Evolutionary conservation across 805 yeast genomes (phyloP).

Genomic region (Zygoascus bituminiphila): DNA sequence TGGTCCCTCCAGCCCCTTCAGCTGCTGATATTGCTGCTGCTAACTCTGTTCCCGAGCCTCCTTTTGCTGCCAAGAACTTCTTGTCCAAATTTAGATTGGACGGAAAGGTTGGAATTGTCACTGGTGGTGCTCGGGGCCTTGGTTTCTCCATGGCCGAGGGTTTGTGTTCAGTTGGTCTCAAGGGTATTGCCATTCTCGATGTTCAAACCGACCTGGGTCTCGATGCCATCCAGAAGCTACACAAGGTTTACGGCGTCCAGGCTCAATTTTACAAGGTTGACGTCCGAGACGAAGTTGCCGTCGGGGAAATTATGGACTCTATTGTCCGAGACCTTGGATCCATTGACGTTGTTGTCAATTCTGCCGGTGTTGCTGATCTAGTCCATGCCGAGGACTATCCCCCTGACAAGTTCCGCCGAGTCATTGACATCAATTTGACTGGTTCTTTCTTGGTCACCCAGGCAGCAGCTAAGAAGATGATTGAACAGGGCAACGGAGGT

Average conservation of each 20-base stretch:
- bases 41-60: slow-evolving; percentile 25
- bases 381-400: slow-evolving; percentile 65
- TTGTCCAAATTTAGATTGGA: slow-evolving; percentile 43
- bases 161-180: slow-evolving; percentile 44
- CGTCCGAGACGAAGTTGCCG: slow-evolving; percentile 44
- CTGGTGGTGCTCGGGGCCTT: slow-evolving; percentile 65
- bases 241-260: slow-evolving; percentile 43
- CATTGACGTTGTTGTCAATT: slow-evolving; percentile 49
- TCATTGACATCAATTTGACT: slow-evolving; percentile 56
- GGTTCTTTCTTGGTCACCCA: slow-evolving; percentile 62
- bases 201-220: slow-evolving; percentile 55
- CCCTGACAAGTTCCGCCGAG: slow-evolving; percentile 52
- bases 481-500: slow-evolving; percentile 46
- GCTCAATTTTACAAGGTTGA: slow-evolving; percentile 60
- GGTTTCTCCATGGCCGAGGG: slow-evolving; percentile 57
- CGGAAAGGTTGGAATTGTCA: slow-evolving; percentile 54
- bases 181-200: slow-evolving; percentile 46
- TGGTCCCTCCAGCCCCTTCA: slow-evolving; percentile 34
- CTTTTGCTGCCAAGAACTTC: slow-evolving; percentile 32
- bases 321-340: slow-evolving; percentile 48
- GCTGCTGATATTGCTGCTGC: slow-evolving; percentile 33
- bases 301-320: slow-evolving; percentile 42
- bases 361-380: slow-evolving; percentile 63
- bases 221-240: slow-evolving; percentile 49
- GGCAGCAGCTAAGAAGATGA: slow-evolving; percentile 59